Percentiles rank a stretch among this genome's conserved stretches.
These are phyloP conservation scores for Rostrohypoxylon terebratum DNA, from an alignment of 495 filamentous ascomycete species.

Conservation along the genomic window DNA sequence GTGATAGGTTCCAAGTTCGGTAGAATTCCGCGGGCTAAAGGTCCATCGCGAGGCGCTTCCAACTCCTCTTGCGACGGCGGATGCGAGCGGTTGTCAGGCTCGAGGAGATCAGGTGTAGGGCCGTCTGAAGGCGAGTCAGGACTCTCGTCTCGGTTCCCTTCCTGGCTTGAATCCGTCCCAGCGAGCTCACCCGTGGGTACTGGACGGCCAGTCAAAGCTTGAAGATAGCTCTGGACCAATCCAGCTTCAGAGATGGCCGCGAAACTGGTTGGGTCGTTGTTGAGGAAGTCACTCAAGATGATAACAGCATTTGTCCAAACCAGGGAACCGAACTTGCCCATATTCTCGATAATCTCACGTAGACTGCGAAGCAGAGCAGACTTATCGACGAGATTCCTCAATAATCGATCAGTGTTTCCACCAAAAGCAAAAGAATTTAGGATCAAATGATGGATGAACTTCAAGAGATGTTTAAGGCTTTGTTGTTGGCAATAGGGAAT, in stretches of 20 bases:
- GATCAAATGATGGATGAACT: constrained; percentile 97
- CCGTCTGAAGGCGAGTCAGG: constrained; percentile 52
- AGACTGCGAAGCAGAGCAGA: constrained; percentile 82
- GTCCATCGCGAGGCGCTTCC: constrained; percentile 54
- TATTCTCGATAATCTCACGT: constrained; percentile 83
- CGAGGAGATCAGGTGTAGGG: constrained; percentile 55
- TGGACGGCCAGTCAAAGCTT: constrained; percentile 75
- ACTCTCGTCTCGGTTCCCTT: constrained; percentile 49
- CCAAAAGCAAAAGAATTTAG: constrained; percentile 72
- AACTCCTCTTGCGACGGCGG: constrained; percentile 58
- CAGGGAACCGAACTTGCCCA: constrained; percentile 81
- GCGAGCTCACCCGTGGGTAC: constrained; percentile 56
- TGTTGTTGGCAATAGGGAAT: constrained; percentile 94
- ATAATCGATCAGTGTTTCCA: constrained; percentile 85
- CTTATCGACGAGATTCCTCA: constrained; percentile 95
- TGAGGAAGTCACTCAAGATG: constrained; percentile 94
- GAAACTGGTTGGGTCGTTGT: constrained; percentile 98
- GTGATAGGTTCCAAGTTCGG: constrained; percentile 86
- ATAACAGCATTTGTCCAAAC: constrained; percentile 94
- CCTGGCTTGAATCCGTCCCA: constrained; percentile 47
- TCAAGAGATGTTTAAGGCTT: constrained; percentile 91
- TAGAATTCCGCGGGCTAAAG: constrained; percentile 79
- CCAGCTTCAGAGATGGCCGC: constrained; percentile 94
- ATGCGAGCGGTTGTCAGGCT: constrained; percentile 58
- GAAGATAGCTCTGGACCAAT: constrained; percentile 82